Base-by-base conservation (phyloP, 306 rosid genomes). In the Lathyrus tuberosus region DNA sequence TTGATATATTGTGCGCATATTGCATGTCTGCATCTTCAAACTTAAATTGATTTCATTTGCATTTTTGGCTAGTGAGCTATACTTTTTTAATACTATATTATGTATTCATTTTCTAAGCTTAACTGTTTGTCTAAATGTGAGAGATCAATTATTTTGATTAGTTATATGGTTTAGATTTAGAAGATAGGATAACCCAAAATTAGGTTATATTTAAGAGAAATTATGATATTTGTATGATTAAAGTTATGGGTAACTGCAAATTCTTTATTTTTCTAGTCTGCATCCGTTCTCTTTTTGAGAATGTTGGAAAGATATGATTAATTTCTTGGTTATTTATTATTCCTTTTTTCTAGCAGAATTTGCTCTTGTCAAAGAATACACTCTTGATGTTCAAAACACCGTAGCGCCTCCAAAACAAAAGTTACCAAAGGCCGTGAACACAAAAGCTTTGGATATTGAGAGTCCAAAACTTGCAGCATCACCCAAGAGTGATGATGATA, bases 331-430 rank as follows among this genome's bases (percentile, higher is more conserved):
- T 54, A 61, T 61, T 79, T 64, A 69, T 66, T 40, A 31, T 69
- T 37, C 62, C 65, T 69, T 66, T 69, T 62, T 44, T 51, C 69
- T 60, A 68, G 81, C 93, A 95, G 99, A 92, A 72, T 95, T 87
- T 74, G 69, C 91, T 68, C 80, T 87, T 10, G 96, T 89, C 72
- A 86, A 89, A 84, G 97, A 95, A 83, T 89, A 91, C 78, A 91
- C 96, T 56, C 88, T 91, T 62, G 91, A 89, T 65, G 95, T 91
- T 77, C 82, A 86, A 76, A 95, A 95, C 82, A 75, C 74, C 74
- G 43, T 83, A 30, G 97, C 86, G 0, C 93, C 95, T 61, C 91
- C 91, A 33, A 91, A 80, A 56, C 88, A 87, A 80, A 95, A 89
- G 76, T 69, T 78, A 58, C 78, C 75, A 1, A 18, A 46, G 26